Evolutionary conservation across 2,329 filamentous ascomycete genomes (phyloP).

Genomic region (Penicillium griseofulvum): DNA sequence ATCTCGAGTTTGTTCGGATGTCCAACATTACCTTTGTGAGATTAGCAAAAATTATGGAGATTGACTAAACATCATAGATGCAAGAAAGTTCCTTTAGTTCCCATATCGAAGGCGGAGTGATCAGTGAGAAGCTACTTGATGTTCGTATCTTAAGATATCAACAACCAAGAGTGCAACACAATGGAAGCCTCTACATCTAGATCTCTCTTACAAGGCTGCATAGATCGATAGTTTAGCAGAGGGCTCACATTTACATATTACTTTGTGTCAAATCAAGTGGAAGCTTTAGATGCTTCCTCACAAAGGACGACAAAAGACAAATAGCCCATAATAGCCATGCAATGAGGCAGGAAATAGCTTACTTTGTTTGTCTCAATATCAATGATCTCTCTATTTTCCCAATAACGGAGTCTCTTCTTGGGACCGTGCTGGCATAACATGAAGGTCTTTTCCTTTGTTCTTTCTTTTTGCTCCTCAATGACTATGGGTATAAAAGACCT

Average conservation of each 20-base stretch:
- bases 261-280: background rate
- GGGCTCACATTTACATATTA: too few species aligned
- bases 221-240: background rate
- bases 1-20: background rate
- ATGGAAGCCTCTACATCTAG: background rate
- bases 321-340: background rate
- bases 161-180: background rate
- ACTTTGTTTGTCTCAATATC: background rate
- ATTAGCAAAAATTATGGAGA: background rate
- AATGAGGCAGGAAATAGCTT: too few species aligned
- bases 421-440: background rate
- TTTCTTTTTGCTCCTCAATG: background rate
- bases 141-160: background rate
- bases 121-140: background rate
- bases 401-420: background rate
- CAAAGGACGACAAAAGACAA: background rate
- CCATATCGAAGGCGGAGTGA: background rate
- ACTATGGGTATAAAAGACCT: background rate
- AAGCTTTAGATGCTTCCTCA: background rate
- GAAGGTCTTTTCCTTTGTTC: background rate
- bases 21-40: background rate
- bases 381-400: background rate
- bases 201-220: background rate
- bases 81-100: too few species aligned
- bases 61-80: too few species aligned